Evolutionary conservation across 2,329 filamentous ascomycete genomes (phyloP).

Genomic region (Colletotrichum sp.): DNA sequence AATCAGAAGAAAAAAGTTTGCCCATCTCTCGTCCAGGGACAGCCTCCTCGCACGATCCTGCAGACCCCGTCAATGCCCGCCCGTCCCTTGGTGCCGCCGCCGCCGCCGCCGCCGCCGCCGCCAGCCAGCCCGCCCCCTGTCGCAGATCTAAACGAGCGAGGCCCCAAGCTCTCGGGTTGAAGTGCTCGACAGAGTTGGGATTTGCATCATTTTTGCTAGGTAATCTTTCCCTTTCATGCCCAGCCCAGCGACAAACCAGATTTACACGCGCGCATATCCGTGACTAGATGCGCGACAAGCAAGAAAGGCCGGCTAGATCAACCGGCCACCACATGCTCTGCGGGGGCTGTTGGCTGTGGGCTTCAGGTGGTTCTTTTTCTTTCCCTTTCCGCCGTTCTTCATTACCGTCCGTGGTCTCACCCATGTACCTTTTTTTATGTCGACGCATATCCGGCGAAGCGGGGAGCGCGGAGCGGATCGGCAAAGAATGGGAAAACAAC

Average conservation of each 20-base stretch:
- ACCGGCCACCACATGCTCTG: neutral
- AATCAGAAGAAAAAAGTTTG: neutral
- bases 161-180: conserved; percentile 10
- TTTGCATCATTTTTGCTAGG: neutral
- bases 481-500: neutral
- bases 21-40: neutral
- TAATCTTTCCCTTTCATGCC: neutral
- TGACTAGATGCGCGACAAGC: neutral
- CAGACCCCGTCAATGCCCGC: neutral
- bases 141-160: conserved; percentile 3
- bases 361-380: neutral
- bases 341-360: neutral
- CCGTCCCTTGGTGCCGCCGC: neutral
- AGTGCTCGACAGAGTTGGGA: neutral
- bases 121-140: neutral
- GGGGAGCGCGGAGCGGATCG: neutral
- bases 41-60: neutral
- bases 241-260: neutral
- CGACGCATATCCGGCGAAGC: neutral
- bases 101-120: neutral
- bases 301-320: neutral
- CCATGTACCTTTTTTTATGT: neutral
- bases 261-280: neutral
- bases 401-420: neutral
- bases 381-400: neutral